Evolutionary conservation across 2,329 filamentous ascomycete genomes (phyloP), one percentile per base, ranked within the genome.

Genomic region (Alternaria sp.): DNA sequence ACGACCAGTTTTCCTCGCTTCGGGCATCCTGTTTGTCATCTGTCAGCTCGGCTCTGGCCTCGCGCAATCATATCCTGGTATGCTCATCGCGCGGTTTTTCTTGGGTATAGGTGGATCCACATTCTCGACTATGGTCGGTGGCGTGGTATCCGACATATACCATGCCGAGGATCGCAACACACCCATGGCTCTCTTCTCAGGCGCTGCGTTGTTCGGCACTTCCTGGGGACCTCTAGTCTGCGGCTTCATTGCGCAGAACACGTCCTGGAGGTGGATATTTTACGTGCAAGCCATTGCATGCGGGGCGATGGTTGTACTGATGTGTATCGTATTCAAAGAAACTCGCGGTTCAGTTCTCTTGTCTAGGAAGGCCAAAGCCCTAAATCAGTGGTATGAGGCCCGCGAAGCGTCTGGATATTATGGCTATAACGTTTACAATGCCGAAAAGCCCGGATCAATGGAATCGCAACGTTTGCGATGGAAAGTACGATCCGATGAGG

Each of bases 51-150:
- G 88, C 5, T 93, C 90, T 72, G 91, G 90, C 4, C 81, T 91
- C 0, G 90, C 92, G 5, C 81, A 83, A 0, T 85, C 85, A 2
- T 86, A 91, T 62, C 85, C 85, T 0, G 92, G 90, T 3, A 90
- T 97, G 84, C 76, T 96, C 0, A 78, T 93, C 2, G 85, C 88
- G 0, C 86, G 93, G 1, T 90, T 97, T 72, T 83, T 95, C 45
- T 85, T 88, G 9, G 93, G 93, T 1, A 86, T 88, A n/a, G 91
- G 90, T 6, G 89, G 86, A 5, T 92, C 88, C 48, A 87, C 85
- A 0, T 96, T 96, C 72, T 92, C 90, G 42, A 95, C 92, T 23
- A 93, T 97, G 84, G 90, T 96, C 0, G 93, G 93, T n/a, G 93
- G 93, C 3, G 90, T 97, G 4, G 89, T 97, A 39, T 90, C 90